A percentile compares a stretch with the other conserved stretches of the same genome.
Evolutionary conservation across 495 filamentous ascomycete genomes (phyloP).

Genomic region (Penicillium arizonense): DNA sequence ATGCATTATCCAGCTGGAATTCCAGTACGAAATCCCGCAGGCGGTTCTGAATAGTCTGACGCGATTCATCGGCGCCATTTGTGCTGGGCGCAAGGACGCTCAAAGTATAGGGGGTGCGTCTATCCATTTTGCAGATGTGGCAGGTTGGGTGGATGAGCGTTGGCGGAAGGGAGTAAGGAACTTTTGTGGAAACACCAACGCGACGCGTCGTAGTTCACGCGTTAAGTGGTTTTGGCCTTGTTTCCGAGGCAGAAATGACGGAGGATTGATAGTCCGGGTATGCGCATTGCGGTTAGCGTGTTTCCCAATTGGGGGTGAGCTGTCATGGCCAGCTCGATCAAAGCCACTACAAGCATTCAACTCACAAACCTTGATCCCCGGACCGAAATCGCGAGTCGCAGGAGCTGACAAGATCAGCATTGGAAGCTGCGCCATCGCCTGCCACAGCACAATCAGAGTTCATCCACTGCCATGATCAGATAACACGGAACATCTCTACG

Average conservation of each 20-base stretch:
- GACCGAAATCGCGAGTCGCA: slow-evolving; percentile 2
- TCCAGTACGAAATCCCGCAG: slow-evolving; percentile 83
- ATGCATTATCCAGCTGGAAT: slow-evolving; percentile 93
- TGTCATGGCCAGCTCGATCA: slow-evolving; percentile 24
- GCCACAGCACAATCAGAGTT: not conserved
- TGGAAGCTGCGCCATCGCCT: slow-evolving; percentile 1
- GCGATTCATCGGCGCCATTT: slow-evolving; percentile 60
- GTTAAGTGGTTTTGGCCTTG: slow-evolving; percentile 45
- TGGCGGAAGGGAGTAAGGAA: slow-evolving; percentile 27
- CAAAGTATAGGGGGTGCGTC: slow-evolving; percentile 78
- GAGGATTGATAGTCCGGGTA: slow-evolving; percentile 5
- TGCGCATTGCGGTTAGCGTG: slow-evolving; percentile 15
- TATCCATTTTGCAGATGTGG: slow-evolving; percentile 65
- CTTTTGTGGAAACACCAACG: slow-evolving; percentile 30
- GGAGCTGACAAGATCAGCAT: not conserved
- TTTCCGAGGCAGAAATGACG: slow-evolving; percentile 13
- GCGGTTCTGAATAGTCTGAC: slow-evolving; percentile 52
- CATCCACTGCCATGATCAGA: slow-evolving; percentile 45
- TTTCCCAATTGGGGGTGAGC: slow-evolving; percentile 35
- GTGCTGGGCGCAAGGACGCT: slow-evolving; percentile 71
- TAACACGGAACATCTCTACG: slow-evolving; percentile 31
- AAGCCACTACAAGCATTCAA: slow-evolving; percentile 21
- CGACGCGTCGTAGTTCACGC: slow-evolving; percentile 36
- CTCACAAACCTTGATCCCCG: not conserved
- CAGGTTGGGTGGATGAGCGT: slow-evolving; percentile 14